These are phyloP conservation scores for Penicillium manginii DNA, from an alignment of 495 filamentous ascomycete genomes.

Conservation along the genomic window DNA sequence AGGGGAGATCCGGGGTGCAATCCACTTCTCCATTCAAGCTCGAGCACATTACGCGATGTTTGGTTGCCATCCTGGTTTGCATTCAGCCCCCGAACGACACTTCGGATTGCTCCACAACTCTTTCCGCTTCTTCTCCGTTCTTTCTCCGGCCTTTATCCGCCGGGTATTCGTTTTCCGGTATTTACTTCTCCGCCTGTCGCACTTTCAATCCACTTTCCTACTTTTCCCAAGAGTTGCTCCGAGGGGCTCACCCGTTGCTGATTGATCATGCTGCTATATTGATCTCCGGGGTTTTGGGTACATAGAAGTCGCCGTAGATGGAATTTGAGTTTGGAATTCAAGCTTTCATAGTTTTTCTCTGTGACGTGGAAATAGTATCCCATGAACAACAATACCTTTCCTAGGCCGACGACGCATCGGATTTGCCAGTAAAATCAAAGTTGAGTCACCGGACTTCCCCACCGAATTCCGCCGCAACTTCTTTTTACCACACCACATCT, in stretches of 20 bases:
- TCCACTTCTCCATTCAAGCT: background rate
- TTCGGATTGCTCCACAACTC: background rate
- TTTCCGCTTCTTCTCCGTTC: background rate
- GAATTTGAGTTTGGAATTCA: background rate
- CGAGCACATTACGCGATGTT: background rate
- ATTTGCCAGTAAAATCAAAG: background rate
- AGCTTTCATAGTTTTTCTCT: background rate
- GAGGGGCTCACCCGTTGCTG: no score
- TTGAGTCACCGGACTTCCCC: background rate
- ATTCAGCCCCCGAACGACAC: background rate
- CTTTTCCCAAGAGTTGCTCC: no score
- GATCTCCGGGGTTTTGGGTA: no score
- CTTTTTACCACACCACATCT: background rate
- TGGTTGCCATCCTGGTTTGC: background rate
- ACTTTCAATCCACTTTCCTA: no score
- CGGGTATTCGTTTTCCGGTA: background rate
- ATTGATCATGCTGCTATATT: no score
- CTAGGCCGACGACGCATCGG: background rate
- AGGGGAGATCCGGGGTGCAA: constrained; percentile 4
- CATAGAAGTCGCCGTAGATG: no score
- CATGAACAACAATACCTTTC: no score
- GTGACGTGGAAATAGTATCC: no score
- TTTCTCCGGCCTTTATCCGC: constrained; percentile 2
- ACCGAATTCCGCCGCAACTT: no score
- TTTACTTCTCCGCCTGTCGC: no score